Percentiles rank a stretch among this genome's conserved stretches.
These are phyloP conservation scores for Trifolium subterraneum DNA, from an alignment of 306 rosid species.

Conservation along the genomic window DNA sequence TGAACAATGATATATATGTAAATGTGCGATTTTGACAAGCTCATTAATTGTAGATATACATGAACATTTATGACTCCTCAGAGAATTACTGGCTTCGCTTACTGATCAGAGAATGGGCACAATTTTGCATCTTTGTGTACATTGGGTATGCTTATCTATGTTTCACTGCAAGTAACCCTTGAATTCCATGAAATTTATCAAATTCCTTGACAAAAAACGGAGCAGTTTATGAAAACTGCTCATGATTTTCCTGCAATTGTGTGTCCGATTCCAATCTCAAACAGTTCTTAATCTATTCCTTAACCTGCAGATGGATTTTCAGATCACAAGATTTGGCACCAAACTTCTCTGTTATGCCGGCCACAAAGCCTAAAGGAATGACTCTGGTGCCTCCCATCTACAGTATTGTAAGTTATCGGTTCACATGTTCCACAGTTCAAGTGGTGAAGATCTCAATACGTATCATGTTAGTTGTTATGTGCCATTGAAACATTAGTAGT, in stretches of 20 bases:
- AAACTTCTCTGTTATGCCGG: conserved; percentile 85
- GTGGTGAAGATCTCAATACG: conserved; percentile 21
- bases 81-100: conserved; percentile 89
- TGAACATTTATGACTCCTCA: conserved; percentile 75
- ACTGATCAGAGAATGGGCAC: conserved; percentile 86
- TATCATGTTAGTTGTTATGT: background rate
- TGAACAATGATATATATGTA: background rate
- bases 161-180: conserved; percentile 24
- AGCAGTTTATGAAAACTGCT: background rate
- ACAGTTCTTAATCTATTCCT: conserved; percentile 20
- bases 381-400: conserved; percentile 77
- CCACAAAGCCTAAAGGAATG: conserved; percentile 61
- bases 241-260: conserved; percentile 9
- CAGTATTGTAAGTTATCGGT: conserved; percentile 69
- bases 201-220: background rate
- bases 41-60: conserved; percentile 61
- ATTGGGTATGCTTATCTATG: conserved; percentile 71
- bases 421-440: background rate
- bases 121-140: conserved; percentile 83
- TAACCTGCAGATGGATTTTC: conserved; percentile 82
- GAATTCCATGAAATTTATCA: conserved; percentile 22
- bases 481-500: conserved; percentile 21
- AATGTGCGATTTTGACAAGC: conserved; percentile 30
- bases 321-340: conserved; percentile 88
- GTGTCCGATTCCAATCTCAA: conserved; percentile 13